Percentiles rank a stretch among this genome's conserved stretches.
These are phyloP conservation scores for Picea abies DNA, from an alignment of 83 land plant species.

Conservation along the genomic window DNA sequence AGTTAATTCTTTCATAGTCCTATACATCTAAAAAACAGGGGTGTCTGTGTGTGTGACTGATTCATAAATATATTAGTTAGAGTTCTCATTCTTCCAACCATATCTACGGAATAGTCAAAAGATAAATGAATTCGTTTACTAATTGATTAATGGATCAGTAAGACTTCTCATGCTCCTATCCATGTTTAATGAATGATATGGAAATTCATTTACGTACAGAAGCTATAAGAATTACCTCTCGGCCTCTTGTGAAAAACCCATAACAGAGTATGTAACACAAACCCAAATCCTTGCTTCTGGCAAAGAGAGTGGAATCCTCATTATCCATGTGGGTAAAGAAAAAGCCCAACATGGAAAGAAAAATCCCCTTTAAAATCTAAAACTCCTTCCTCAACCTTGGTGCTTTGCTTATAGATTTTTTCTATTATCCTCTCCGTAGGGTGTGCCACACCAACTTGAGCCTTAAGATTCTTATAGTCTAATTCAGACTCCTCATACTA, in stretches of 20 bases:
- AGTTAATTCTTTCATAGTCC: too few relatives aligned
- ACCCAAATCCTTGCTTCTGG: constrained; percentile 38
- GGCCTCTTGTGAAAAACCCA: constrained; percentile 39
- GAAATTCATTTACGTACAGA: neutral
- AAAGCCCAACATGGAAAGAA: constrained; percentile 42
- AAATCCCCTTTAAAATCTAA: too few relatives aligned
- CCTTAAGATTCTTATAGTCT: too few relatives aligned
- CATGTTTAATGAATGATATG: neutral
- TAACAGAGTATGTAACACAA: constrained; percentile 33
- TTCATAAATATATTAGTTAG: neutral
- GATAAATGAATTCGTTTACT: neutral
- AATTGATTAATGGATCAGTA: neutral
- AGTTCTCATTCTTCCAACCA: neutral
- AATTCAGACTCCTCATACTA: too few relatives aligned
- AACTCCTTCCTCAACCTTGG: too few relatives aligned
- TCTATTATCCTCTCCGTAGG: too few relatives aligned
- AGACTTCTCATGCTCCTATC: neutral
- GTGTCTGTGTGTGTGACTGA: neutral
- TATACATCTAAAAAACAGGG: too few relatives aligned
- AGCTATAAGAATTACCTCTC: constrained; percentile 25
- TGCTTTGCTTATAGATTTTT: too few relatives aligned
- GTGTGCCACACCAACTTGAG: too few relatives aligned
- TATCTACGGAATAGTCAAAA: neutral
- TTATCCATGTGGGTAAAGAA: constrained; percentile 40
- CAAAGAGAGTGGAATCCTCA: constrained; percentile 39